These are phyloP conservation scores for Akanthomyces lecanii DNA, from an alignment of 2,329 filamentous ascomycete genomes.

Conservation along the genomic window DNA sequence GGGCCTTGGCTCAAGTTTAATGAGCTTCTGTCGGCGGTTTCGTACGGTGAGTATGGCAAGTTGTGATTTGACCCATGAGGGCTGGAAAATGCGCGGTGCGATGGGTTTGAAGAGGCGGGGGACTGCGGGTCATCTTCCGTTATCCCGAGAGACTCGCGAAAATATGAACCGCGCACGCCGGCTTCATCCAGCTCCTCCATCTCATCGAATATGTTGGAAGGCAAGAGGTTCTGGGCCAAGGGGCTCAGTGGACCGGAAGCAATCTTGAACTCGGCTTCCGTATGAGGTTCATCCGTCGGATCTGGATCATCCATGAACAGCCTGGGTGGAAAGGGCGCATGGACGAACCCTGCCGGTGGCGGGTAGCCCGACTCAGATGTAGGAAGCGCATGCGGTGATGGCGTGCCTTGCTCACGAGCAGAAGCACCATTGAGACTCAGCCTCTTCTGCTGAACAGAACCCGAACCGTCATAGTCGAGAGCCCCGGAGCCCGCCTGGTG, in stretches of 20 bases:
- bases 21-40: conserved; percentile 43
- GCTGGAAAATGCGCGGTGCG: conserved; percentile 56
- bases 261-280: conserved; percentile 59
- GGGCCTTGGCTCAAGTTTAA: conserved; percentile 39
- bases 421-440: conserved; percentile 47
- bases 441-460: conserved; percentile 41
- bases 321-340: conserved; percentile 48
- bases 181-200: conserved; percentile 56
- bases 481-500: conserved; percentile 41
- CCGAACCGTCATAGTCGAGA: conserved; percentile 44
- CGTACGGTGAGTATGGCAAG: conserved; percentile 51
- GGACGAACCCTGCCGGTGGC: conserved; percentile 51
- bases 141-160: conserved; percentile 28
- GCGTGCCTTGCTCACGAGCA: conserved; percentile 39
- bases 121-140: conserved; percentile 51
- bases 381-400: conserved; percentile 37
- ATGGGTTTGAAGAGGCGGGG: conserved; percentile 55
- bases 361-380: conserved; percentile 41
- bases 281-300: conserved; percentile 39
- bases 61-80: conserved; percentile 58
- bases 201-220: conserved; percentile 63
- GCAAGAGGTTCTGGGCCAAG: conserved; percentile 68
- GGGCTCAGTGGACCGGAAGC: conserved; percentile 71
- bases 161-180: conserved; percentile 28
- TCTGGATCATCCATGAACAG: conserved; percentile 44